Evolutionary conservation across 306 rosid genomes (phyloP), one percentile per base, ranked within the genome.

Genomic region (Senna siamea): DNA sequence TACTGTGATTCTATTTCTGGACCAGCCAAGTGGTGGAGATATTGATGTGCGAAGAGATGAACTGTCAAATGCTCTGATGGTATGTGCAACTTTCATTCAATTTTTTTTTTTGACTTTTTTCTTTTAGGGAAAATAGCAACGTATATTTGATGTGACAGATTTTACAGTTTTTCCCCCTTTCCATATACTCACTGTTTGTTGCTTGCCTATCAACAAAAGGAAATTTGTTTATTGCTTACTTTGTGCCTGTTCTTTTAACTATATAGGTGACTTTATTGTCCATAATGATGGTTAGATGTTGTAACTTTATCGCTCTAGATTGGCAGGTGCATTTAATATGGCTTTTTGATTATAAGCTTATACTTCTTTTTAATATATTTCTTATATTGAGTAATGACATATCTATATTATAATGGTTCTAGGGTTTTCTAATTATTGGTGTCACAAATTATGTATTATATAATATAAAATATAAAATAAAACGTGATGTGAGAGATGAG

Each of bases 61-160:
- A 83, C 85, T 94, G 59, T 87, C 97, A 1, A 83, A 72, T 76
- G 92, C 95, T 64, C 78, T 94, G 76, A 89, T 92, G 99, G 99
- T 94, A 92, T 22, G 84, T 75, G 52, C 43, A 63, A 76, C 70
- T 82, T 74, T 23, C 56, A 59, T 69, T 81, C 70, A 55, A n/a
- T 22, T 59, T 61, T 78, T 69, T 54, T 66, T 40, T 28, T 63
- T 37, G 55, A 46, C 59, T 4, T 34, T 64, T 57, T 53, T 12
- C 47, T 72, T 70, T 50, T 53, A 58, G 26, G 13, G 19, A 0
- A 41, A n/a, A 17, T 17, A 17, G 15, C 6, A 60, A 35, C 47
- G n/a, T 8, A 6, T 60, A 34, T 58, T 30, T 37, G 18, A 13
- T 28, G 6, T 58, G 41, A 14, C 6, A 15, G 7, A 59, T 59